Percentiles rank a stretch among this genome's conserved stretches.
These are phyloP conservation scores for Plasmopara muralis DNA, from an alignment of 352 stramenopile genomes.

Conservation along the genomic window DNA sequence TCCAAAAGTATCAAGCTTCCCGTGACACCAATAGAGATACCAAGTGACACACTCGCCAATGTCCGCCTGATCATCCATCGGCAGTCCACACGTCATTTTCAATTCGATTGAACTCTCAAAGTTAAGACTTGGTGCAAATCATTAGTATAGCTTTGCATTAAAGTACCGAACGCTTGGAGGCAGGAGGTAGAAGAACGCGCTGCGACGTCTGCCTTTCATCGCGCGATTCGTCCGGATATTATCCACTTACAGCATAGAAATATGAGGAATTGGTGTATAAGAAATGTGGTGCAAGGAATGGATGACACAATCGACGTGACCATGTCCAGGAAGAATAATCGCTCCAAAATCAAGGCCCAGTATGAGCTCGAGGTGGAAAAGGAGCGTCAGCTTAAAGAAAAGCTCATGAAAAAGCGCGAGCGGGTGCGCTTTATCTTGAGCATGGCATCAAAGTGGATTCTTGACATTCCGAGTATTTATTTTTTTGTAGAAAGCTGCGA, in stretches of 20 bases:
- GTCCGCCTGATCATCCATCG: constrained; percentile 28
- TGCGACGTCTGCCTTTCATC: constrained; percentile 27
- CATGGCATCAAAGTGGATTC: too few species aligned
- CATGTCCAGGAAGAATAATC: constrained; percentile 81
- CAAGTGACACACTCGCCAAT: constrained; percentile 38
- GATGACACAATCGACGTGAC: constrained; percentile 19
- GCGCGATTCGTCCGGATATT: neutral
- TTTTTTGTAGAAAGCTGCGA: constrained; percentile 38
- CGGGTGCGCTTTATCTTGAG: constrained; percentile 22
- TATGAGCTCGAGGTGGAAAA: constrained; percentile 73
- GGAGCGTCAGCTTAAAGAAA: constrained; percentile 66
- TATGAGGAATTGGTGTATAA: neutral
- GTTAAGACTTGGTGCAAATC: neutral
- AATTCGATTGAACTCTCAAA: neutral
- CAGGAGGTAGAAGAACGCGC: constrained; percentile 23
- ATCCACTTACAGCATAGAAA: neutral
- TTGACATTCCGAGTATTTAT: neutral
- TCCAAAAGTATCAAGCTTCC: constrained; percentile 38
- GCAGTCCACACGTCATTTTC: constrained; percentile 9
- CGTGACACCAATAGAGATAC: constrained; percentile 43
- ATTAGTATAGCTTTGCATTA: neutral
- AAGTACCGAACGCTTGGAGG: constrained; percentile 31
- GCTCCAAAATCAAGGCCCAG: constrained; percentile 73
- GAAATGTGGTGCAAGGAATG: constrained; percentile 11
- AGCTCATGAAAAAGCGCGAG: constrained; percentile 65